Evolutionary conservation across 2,329 filamentous ascomycete genomes (phyloP).

Genomic region (Monosporascus sp.): DNA sequence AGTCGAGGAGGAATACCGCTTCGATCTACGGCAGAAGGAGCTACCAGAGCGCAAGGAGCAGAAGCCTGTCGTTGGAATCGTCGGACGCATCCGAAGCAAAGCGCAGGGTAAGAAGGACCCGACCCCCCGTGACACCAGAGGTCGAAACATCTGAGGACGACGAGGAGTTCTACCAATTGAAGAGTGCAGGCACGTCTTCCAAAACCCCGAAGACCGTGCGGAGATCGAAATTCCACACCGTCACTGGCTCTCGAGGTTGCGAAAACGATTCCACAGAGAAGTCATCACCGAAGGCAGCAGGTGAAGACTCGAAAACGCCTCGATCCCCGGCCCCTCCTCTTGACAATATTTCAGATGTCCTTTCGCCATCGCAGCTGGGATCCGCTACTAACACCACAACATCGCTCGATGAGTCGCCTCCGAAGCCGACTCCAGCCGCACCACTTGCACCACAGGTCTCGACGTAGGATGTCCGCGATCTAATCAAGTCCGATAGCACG

Average conservation of each 20-base stretch:
- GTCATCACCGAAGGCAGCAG: background rate
- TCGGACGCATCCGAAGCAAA: background rate
- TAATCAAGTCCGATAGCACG: background rate
- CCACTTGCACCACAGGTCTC: background rate
- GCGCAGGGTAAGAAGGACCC: background rate
- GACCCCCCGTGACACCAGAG: background rate
- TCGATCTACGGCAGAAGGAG: constrained; percentile 4
- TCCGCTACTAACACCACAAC: background rate
- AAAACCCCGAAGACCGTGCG: background rate
- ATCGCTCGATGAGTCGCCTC: background rate
- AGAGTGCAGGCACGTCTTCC: background rate
- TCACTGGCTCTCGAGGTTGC: background rate
- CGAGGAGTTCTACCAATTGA: constrained; percentile 1
- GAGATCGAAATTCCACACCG: background rate
- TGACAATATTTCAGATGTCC: background rate
- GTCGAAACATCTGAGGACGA: constrained; percentile 1
- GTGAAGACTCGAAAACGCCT: background rate
- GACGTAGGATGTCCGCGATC: background rate
- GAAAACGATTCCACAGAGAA: background rate
- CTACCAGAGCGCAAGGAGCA: constrained; percentile 6
- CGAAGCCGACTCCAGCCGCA: background rate
- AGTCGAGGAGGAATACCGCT: constrained; percentile 11
- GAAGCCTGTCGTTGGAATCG: constrained; percentile 9
- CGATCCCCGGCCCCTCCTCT: background rate
- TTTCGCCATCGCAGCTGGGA: background rate